Evolutionary conservation across 306 rosid species (phyloP).

Genomic region (Dryas octopetala): DNA sequence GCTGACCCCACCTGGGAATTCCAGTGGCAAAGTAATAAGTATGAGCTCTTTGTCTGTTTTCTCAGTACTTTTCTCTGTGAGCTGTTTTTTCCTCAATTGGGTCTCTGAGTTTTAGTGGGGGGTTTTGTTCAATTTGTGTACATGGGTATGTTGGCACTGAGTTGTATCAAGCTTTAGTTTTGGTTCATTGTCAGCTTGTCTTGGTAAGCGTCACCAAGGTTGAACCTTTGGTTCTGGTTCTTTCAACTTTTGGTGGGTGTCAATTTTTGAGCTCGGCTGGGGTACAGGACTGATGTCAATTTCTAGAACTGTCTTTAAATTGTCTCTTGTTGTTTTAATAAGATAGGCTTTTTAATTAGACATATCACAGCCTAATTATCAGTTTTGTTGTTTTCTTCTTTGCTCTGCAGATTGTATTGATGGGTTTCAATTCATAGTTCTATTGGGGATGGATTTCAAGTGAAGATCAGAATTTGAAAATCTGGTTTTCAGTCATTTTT

Average conservation of each 20-base stretch:
- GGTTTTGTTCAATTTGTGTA: conserved; percentile 8
- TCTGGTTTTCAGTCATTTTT: conserved; percentile 24
- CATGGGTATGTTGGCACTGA: conserved; percentile 22
- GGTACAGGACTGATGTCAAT: conserved; percentile 21
- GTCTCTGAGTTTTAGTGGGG: conserved; percentile 20
- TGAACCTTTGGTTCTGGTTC: conserved; percentile 14
- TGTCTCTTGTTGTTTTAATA: conserved; percentile 5
- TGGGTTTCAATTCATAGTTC: conserved; percentile 33
- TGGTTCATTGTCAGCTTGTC: conserved; percentile 14
- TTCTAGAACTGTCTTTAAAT: conserved; percentile 16
- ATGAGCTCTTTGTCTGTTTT: conserved; percentile 28
- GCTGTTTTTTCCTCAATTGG: conserved; percentile 7
- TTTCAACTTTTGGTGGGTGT: conserved; percentile 21
- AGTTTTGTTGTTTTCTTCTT: not conserved
- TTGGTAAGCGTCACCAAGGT: conserved; percentile 7
- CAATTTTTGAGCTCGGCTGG: not conserved
- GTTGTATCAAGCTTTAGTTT: conserved; percentile 12
- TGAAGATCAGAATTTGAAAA: conserved; percentile 35
- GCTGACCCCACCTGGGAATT: conserved; percentile 38
- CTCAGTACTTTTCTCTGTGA: conserved; percentile 6
- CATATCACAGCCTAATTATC: not conserved
- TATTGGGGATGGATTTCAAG: conserved; percentile 29
- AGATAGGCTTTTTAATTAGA: not conserved
- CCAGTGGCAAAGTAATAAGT: conserved; percentile 30
- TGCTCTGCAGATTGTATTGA: conserved; percentile 30